These are phyloP conservation scores for Paraleonurus japonicus DNA, from an alignment of 257 asterid genomes.

Conservation along the genomic window DNA sequence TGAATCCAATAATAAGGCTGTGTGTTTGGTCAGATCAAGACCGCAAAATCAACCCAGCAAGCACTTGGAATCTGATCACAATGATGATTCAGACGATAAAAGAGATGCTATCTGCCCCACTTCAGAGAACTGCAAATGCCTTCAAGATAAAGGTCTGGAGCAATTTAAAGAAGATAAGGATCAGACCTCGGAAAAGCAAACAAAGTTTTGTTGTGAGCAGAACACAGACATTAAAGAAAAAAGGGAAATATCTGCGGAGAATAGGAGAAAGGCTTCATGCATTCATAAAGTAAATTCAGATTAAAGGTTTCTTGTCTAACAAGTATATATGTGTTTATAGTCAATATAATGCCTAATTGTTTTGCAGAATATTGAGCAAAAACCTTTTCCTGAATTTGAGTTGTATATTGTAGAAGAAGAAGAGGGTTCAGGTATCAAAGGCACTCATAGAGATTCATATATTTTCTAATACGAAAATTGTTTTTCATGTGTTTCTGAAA, in stretches of 20 bases:
- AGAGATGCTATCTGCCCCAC: slow-evolving; percentile 21
- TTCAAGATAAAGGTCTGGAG: slow-evolving; percentile 29
- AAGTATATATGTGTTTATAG: slow-evolving; percentile 11
- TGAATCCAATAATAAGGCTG: slow-evolving; percentile 9
- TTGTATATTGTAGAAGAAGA: slow-evolving; percentile 69
- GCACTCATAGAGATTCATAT: slow-evolving; percentile 9
- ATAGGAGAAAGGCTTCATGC: slow-evolving; percentile 32
- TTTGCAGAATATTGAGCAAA: slow-evolving; percentile 50
- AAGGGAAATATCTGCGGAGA: slow-evolving; percentile 32
- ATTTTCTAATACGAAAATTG: not conserved
- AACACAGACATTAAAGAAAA: slow-evolving; percentile 32
- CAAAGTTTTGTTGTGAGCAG: slow-evolving; percentile 32
- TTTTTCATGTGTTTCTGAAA: slow-evolving; percentile 20
- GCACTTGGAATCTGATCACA: slow-evolving; percentile 31
- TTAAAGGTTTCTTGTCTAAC: slow-evolving; percentile 16
- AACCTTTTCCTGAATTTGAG: slow-evolving; percentile 64
- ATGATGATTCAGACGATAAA: slow-evolving; percentile 21
- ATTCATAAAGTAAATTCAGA: slow-evolving; percentile 45
- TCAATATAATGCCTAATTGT: slow-evolving; percentile 26
- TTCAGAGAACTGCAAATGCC: slow-evolving; percentile 27
- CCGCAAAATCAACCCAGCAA: slow-evolving; percentile 30
- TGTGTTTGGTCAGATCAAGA: slow-evolving; percentile 23
- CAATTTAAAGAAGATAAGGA: slow-evolving; percentile 34
- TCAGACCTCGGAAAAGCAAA: slow-evolving; percentile 34
- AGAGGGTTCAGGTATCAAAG: slow-evolving; percentile 87